These are phyloP conservation scores for Brassica carinata DNA, from an alignment of 345 rosid genomes.

Conservation along the genomic window DNA sequence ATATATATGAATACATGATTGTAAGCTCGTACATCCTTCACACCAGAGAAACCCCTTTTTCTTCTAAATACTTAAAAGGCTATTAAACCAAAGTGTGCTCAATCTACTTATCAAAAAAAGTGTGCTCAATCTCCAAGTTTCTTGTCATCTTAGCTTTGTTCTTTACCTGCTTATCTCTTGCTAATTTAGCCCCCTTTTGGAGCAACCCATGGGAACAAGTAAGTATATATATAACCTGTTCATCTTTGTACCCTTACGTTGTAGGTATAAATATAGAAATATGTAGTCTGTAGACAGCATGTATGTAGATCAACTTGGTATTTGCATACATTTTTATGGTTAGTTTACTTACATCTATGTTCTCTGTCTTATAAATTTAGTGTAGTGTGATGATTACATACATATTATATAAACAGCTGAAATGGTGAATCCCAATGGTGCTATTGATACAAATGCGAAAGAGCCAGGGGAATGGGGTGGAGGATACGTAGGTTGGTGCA, in stretches of 20 bases:
- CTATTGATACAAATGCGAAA: not conserved
- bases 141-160: slow-evolving; percentile 6
- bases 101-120: not conserved
- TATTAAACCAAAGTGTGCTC: not conserved
- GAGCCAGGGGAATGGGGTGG: slow-evolving; percentile 16
- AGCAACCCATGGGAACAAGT: not conserved
- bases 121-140: slow-evolving; percentile 10
- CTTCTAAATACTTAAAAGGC: not conserved
- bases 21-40: slow-evolving; percentile 6
- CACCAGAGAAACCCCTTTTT: not conserved
- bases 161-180: slow-evolving; percentile 3
- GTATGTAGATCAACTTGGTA: not conserved
- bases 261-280: not conserved
- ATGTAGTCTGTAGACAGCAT: not conserved
- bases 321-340: not conserved
- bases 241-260: not conserved
- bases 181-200: not conserved
- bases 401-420: slow-evolving; percentile 10
- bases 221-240: not conserved
- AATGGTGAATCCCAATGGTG: not conserved
- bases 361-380: not conserved
- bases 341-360: not conserved
- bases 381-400: not conserved
- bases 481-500: slow-evolving; percentile 8
- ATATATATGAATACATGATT: not conserved